Percentiles rank a stretch among this genome's conserved stretches.
phyloP scores from a whole-genome alignment of 1,139 yeast species.

The Scheffersomyces insectosa region DNA sequence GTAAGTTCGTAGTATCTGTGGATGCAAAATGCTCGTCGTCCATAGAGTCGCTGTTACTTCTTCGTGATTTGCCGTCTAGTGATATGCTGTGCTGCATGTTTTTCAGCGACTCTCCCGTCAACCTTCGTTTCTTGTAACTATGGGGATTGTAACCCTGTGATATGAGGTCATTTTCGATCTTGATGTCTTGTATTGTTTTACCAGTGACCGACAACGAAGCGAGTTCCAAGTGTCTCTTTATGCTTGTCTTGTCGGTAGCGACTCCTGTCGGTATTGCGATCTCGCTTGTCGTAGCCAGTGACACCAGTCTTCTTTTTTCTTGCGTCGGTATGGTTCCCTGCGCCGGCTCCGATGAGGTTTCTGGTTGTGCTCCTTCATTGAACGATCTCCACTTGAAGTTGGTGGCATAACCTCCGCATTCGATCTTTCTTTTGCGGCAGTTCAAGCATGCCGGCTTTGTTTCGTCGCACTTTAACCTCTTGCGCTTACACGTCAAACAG shows the following conservation, averaged over 20 bases:
- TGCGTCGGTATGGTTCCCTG: neutral
- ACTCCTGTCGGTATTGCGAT: neutral
- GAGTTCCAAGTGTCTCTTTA: conserved; percentile 49
- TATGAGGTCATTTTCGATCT: conserved; percentile 48
- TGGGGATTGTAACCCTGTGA: conserved; percentile 51
- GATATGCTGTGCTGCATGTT: neutral
- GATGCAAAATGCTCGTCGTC: neutral
- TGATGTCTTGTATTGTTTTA: conserved; percentile 48
- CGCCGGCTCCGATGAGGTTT: neutral
- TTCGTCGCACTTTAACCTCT: conserved; percentile 59
- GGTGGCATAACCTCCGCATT: conserved; percentile 65
- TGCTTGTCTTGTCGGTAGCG: conserved; percentile 7
- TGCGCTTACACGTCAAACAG: conserved; percentile 57
- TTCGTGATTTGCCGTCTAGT: conserved; percentile 3
- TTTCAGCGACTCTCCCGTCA: neutral
- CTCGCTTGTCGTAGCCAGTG: conserved; percentile 1
- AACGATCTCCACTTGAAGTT: conserved; percentile 66
- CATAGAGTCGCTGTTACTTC: conserved; percentile 15
- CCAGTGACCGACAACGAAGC: conserved; percentile 59
- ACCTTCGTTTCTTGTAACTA: conserved; percentile 12
- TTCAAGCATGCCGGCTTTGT: conserved; percentile 52
- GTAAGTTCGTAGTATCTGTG: conserved; percentile 1
- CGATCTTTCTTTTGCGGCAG: conserved; percentile 44
- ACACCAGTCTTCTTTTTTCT: neutral
- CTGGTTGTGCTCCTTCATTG: conserved; percentile 18